phyloP scores from a whole-genome alignment of 2,329 filamentous ascomycete genomes.

The Aquanectria penicillioides region DNA sequence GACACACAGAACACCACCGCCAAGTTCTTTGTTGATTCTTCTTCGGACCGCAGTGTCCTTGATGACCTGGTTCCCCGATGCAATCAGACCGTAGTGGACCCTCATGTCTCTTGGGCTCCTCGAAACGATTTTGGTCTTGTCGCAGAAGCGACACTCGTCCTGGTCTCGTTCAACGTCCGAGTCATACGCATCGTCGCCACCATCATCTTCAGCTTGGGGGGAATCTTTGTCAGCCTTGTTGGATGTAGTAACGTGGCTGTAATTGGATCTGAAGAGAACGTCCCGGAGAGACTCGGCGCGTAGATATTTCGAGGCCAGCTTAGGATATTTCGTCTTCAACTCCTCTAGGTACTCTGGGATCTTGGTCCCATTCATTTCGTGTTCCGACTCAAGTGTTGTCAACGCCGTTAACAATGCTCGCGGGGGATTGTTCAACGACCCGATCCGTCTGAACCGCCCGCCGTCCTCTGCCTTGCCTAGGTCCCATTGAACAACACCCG shows the following conservation, averaged over 20 bases:
- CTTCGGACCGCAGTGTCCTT: not conserved
- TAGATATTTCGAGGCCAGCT: slow-evolving; percentile 12
- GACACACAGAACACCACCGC: not conserved
- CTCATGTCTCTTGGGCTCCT: not conserved
- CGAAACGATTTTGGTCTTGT: not conserved
- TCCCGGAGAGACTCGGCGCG: not conserved
- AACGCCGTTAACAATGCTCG: not conserved
- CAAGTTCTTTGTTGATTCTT: not conserved
- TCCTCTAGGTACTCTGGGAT: slow-evolving; percentile 12
- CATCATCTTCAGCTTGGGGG: not conserved
- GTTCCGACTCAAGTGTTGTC: slow-evolving; percentile 11
- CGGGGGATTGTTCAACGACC: slow-evolving; percentile 10
- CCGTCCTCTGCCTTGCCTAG: slow-evolving; percentile 13
- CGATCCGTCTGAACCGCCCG: slow-evolving; percentile 2
- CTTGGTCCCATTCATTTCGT: slow-evolving; percentile 2
- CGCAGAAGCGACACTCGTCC: not conserved
- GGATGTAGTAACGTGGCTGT: not conserved
- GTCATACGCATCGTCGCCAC: not conserved
- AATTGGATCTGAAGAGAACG: not conserved
- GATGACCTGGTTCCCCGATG: not conserved
- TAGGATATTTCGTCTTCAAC: slow-evolving; percentile 4
- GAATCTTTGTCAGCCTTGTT: not conserved
- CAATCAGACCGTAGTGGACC: not conserved
- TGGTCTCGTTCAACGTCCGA: too few species aligned
- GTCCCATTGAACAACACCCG: slow-evolving; percentile 22